Evolutionary conservation across 305 asterid genomes (phyloP), one percentile per base, ranked within the genome.

Genomic region (Fraxinus sp.): DNA sequence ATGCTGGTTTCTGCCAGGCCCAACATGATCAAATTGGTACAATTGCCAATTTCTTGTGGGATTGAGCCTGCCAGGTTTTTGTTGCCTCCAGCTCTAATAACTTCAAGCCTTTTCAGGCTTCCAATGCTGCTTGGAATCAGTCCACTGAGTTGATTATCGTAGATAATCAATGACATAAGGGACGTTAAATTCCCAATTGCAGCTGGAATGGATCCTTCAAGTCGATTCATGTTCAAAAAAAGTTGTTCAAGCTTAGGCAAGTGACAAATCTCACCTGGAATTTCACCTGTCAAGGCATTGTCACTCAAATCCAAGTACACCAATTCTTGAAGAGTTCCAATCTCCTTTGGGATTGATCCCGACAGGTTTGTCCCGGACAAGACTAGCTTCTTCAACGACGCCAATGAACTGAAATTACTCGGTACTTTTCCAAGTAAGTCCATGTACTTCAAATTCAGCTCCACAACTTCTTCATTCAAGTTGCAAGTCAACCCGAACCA

Each of bases 71-170:
- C 91, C 7, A 95, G 92, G 78, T 92, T 91, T 82, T 91, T 93
- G 86, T 95, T 95, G 3, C 98, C 98, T 20, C 98, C 98, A n/a
- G 92, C 98, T 88, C 98, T 82, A 46, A 93, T 71, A 37, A 92
- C 91, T 75, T 83, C 77, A 18, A 95, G 91, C 83, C 79, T 90
- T 83, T 88, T 91, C 89, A 95, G 81, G 35, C 81, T 83, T 3
- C 98, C 98, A 5, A 92, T 86, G 20, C 88, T 88, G 36, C 75
- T 80, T 32, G 98, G 98, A 77, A 95, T 87, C 49, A 43, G 75
- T 0, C 95, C 98, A 62, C 86, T 75, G 39, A 95, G 87, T 85
- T 95, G 95, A 36, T 95, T 95, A 75, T 95, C 98, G 41, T 80
- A 93, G 57, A 93, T 49, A 0, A 88, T 90, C 72, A 95, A 46